A percentile compares a stretch with the other conserved stretches of the same genome.
Conservation (phyloP, 1,284 basidiomycete species). For the Sanghuangporus baumii region DNA sequence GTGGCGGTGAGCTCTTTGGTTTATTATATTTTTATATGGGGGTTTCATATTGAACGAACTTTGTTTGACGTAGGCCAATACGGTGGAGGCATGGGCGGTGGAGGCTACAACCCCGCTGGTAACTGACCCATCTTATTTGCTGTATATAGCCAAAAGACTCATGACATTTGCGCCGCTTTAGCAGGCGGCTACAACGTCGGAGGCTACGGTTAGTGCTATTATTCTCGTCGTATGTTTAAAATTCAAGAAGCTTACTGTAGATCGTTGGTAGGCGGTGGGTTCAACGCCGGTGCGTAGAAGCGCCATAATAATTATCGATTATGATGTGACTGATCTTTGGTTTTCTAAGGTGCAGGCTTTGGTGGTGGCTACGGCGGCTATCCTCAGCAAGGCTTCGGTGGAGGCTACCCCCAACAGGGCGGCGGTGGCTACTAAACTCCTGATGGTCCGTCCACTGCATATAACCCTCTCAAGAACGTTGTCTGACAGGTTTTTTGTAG, state of each 20-base stretch:
- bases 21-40: not conserved
- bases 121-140: not conserved
- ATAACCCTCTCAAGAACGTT: not conserved
- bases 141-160: not conserved
- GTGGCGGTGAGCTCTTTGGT: slow-evolving; percentile 28
- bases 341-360: slow-evolving; percentile 25
- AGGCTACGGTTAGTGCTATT: slow-evolving; percentile 11
- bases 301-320: not conserved
- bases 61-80: not conserved
- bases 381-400: slow-evolving; percentile 27
- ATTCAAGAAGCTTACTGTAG: not conserved
- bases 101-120: slow-evolving; percentile 20
- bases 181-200: slow-evolving; percentile 16
- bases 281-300: slow-evolving; percentile 16
- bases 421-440: slow-evolving; percentile 22
- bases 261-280: slow-evolving; percentile 14
- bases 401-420: slow-evolving; percentile 26
- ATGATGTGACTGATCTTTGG: slow-evolving; percentile 13
- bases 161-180: not conserved
- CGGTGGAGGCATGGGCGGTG: slow-evolving; percentile 21
- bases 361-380: slow-evolving; percentile 30
- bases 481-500: not conserved
- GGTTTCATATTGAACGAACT: not conserved
- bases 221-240: not conserved
- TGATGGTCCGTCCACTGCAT: not conserved